Evolutionary conservation across 331 rosid genomes (phyloP), one percentile per base, ranked within the genome.

Genomic region (Stylosanthes scabra): DNA sequence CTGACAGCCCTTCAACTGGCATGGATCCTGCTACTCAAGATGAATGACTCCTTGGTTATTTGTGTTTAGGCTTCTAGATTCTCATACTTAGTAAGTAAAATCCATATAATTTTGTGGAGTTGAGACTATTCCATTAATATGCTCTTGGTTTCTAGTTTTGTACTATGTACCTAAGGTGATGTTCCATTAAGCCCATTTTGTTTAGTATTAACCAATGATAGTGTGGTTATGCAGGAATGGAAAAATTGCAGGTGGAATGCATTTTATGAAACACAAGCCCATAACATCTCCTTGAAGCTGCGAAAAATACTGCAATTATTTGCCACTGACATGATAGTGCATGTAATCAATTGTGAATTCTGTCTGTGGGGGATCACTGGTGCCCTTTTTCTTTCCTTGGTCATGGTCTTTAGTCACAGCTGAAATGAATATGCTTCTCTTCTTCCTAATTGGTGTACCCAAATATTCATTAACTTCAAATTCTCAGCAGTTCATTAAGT

Each of bases 1-100:
- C 99, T 6, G 98, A 95, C 78, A 86, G 93, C 86, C 96, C 98
- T 74, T 87, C 93, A 34, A 81, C 97, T 27, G 98, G 97, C 72
- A 74, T 83, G 86, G 99, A 95, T 77, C 96, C 97, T 74, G 89
- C 96, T 37, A 65, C 95, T 31, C 84, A 95, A 80, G 98, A 93
- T 37, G 98, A 93, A 85, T 93, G 88, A 93, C 55, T 27, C 57
- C 64, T 65, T 67, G 63, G 70, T 55, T 44, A 68, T 61, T n/a
- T 47, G 42, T 64, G 46, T 70, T 54, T 39, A 50, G 73, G 60
- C 49, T 82, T 77, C 70, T 72, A 47, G 25, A 27, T 51, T 73
- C 46, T 65, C 41, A 8, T 74, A 37, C 46, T 51, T 51, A 63
- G 82, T 67, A 60, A 47, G 52, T 64, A 52, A 5, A 15, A 11